phyloP scores from a whole-genome alignment of 257 asterid genomes.

The Jacaranda mimosifolia region DNA sequence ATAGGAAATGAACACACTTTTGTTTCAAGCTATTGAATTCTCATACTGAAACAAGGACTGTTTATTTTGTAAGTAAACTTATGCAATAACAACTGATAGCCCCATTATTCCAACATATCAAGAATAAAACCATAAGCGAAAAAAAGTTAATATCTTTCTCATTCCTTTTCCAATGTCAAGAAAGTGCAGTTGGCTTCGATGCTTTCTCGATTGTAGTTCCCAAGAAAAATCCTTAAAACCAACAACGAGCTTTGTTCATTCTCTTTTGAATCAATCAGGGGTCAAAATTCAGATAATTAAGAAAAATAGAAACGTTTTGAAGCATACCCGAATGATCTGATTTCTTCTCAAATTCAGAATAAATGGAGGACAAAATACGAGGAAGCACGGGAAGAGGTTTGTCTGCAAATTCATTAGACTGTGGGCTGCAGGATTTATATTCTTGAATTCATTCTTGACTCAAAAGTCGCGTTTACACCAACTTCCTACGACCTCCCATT shows the following conservation, averaged over 20 bases:
- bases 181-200: slow-evolving; percentile 4
- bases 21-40: neutral
- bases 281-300: neutral
- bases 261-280: neutral
- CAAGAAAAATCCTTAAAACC: neutral
- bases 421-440: neutral
- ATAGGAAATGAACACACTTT: neutral
- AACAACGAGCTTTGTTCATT: neutral
- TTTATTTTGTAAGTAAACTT: neutral
- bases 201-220: slow-evolving; percentile 21
- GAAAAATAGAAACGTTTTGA: neutral
- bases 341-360: neutral
- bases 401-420: slow-evolving; percentile 17
- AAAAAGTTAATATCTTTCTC: neutral
- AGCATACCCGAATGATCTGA: slow-evolving; percentile 9
- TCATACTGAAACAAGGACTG: no score
- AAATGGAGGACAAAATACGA: slow-evolving; percentile 6
- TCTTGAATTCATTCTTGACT: neutral
- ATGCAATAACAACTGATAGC: slow-evolving; percentile 1
- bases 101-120: neutral
- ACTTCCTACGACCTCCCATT: neutral
- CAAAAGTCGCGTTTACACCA: slow-evolving; percentile 21
- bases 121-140: neutral
- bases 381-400: neutral
- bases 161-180: neutral